Conservation (phyloP, 805 yeast species). For the Lipomyces chichibuensis region DNA sequence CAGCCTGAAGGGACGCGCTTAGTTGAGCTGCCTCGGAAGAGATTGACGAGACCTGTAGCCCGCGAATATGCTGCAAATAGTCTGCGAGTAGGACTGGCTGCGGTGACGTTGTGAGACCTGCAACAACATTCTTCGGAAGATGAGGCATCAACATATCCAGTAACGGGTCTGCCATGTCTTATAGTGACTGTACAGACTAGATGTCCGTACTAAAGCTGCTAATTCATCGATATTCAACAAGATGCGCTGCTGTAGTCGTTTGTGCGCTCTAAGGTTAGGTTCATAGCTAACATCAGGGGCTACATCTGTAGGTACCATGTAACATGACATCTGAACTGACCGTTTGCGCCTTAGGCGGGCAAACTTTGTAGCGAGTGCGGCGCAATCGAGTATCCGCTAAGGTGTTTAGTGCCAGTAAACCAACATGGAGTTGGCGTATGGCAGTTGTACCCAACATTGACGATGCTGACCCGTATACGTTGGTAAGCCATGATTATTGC, state of each 20-base stretch:
- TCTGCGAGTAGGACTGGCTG: conserved; percentile 13
- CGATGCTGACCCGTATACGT: too few relatives aligned
- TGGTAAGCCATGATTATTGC: too few relatives aligned
- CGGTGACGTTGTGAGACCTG: neutral
- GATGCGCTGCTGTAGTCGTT: neutral
- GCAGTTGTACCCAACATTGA: too few relatives aligned
- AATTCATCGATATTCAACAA: neutral
- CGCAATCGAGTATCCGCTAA: neutral
- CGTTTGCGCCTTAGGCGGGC: neutral
- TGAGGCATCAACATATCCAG: conserved; percentile 33
- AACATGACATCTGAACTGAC: neutral
- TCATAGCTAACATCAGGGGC: neutral
- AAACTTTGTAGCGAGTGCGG: neutral
- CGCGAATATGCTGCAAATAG: conserved; percentile 39
- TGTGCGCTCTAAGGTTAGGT: neutral
- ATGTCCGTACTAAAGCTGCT: neutral
- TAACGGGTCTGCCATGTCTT: conserved; percentile 37
- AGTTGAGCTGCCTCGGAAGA: conserved; percentile 31
- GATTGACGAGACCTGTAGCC: conserved; percentile 35
- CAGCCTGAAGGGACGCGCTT: conserved; percentile 28
- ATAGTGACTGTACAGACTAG: neutral
- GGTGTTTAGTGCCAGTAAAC: neutral
- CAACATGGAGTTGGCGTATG: too few relatives aligned
- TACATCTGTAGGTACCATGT: neutral
- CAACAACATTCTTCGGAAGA: conserved; percentile 21